Percentiles rank a stretch among this genome's conserved stretches.
Conservation (phyloP, 2,329 filamentous ascomycete genomes). For the Phoma sp. region DNA sequence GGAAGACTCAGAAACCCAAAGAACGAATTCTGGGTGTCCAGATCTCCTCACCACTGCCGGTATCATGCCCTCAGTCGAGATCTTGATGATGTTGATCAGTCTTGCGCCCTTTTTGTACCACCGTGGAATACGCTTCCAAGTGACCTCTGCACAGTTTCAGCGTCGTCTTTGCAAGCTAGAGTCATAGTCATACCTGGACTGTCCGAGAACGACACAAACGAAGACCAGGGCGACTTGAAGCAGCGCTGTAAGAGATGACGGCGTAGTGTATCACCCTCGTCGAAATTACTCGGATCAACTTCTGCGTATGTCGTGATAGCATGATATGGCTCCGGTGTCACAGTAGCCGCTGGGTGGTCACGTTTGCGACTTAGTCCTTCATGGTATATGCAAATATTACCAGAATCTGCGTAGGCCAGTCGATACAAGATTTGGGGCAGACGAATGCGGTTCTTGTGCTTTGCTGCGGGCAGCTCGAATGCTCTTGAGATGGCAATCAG, state of each 20-base stretch:
- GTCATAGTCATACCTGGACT: background rate
- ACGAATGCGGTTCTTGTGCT: too few relatives aligned
- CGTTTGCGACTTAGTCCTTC: background rate
- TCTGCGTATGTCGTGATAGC: background rate
- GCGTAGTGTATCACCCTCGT: background rate
- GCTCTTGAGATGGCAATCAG: too few relatives aligned
- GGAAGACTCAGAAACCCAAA: background rate
- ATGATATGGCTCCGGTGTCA: background rate
- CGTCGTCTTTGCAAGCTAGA: background rate
- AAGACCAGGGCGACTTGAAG: background rate
- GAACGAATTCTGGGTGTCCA: background rate
- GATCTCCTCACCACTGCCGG: background rate
- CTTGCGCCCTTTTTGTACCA: background rate
- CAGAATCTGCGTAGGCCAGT: background rate
- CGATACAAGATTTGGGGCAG: background rate
- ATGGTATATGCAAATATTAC: background rate
- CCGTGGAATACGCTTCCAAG: background rate
- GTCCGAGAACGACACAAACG: background rate
- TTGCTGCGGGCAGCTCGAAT: background rate
- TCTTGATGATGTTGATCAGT: background rate
- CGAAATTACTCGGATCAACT: background rate
- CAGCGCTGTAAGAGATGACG: background rate
- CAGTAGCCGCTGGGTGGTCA: background rate
- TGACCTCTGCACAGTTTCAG: background rate
- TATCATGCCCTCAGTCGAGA: background rate